Evolutionary conservation across 345 rosid species (phyloP).

Genomic region (Eutrema heterophyllum): DNA sequence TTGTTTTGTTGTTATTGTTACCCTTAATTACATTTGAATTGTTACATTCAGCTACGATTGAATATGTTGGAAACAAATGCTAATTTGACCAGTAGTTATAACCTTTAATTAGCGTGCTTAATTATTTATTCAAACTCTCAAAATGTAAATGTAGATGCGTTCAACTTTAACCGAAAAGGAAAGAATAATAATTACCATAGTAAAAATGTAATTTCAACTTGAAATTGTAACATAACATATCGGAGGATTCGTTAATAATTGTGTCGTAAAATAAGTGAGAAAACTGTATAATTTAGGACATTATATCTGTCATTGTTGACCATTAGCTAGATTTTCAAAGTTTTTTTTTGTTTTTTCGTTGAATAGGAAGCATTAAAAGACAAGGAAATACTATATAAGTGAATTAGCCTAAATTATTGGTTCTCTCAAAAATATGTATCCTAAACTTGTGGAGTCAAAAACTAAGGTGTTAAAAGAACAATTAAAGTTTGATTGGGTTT

Average conservation of each 20-base stretch:
- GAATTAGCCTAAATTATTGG: neutral
- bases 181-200: neutral
- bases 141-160: neutral
- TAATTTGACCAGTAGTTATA: neutral
- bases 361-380: neutral
- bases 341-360: neutral
- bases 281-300: neutral
- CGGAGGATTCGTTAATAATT: neutral
- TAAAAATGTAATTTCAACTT: neutral
- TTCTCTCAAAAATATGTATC: neutral
- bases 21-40: neutral
- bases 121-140: neutral
- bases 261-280: neutral
- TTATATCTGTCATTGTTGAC: slow-evolving; percentile 17
- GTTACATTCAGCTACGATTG: neutral
- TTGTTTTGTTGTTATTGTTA: neutral
- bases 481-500: neutral
- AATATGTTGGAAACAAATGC: neutral
- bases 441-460: neutral
- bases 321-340: neutral
- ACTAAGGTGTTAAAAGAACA: neutral
- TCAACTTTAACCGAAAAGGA: neutral
- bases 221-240: neutral
- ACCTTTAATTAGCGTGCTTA: neutral
- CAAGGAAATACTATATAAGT: neutral